These are phyloP conservation scores for Ogataea pilisensis DNA, from an alignment of 805 yeast genomes.

Conservation along the genomic window DNA sequence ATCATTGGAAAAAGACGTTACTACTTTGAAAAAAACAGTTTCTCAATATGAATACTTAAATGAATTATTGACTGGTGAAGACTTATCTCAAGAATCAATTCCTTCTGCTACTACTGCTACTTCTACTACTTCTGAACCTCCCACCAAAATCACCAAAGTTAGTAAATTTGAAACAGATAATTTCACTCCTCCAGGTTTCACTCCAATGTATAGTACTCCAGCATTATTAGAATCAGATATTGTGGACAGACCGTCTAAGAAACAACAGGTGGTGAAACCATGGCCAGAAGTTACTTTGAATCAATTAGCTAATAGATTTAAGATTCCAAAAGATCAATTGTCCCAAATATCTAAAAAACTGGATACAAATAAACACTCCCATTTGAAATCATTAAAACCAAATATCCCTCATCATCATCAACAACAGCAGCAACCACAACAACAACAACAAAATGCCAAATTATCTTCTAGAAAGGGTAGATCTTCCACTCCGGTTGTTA, in stretches of 20 bases:
- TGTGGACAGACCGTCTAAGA: slow-evolving; percentile 16
- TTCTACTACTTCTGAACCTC: too few relatives aligned
- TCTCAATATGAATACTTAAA: slow-evolving; percentile 19
- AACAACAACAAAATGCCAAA: not conserved
- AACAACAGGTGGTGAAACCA: slow-evolving; percentile 22
- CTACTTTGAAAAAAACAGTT: slow-evolving; percentile 14
- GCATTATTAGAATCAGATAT: slow-evolving; percentile 21
- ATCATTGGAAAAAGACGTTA: slow-evolving; percentile 17
- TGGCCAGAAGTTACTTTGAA: slow-evolving; percentile 28
- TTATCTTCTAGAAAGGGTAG: slow-evolving; percentile 1
- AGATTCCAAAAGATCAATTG: slow-evolving; percentile 21
- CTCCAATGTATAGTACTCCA: slow-evolving; percentile 24
- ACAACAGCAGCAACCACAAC: too few relatives aligned
- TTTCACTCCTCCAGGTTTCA: slow-evolving; percentile 19
- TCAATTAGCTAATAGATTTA: slow-evolving; percentile 26
- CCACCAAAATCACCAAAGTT: slow-evolving; percentile 16
- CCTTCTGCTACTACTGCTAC: too few relatives aligned
- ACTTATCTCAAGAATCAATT: slow-evolving; percentile 5
- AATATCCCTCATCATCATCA: slow-evolving; percentile 3
- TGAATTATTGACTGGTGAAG: slow-evolving; percentile 16
- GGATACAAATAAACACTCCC: slow-evolving; percentile 11
- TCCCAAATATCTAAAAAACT: slow-evolving; percentile 11
- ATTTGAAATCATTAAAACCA: slow-evolving; percentile 17
- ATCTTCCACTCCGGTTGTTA: not conserved
- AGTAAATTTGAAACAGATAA: slow-evolving; percentile 8